Evolutionary conservation across 805 yeast genomes (phyloP).

Genomic region (Candida methanosorbosa): DNA sequence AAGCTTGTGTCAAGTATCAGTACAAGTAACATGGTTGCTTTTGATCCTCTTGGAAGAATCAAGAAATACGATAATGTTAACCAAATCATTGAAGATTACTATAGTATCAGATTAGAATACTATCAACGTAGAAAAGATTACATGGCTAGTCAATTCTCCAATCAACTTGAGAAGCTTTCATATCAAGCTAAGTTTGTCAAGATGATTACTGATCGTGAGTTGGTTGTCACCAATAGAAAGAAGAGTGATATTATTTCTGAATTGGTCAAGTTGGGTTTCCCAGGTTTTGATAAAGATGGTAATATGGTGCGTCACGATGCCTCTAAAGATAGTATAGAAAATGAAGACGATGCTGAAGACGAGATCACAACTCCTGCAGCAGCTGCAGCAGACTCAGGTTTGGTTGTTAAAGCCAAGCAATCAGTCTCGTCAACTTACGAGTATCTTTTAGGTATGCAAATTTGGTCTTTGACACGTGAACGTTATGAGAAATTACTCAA

Average conservation of each 20-base stretch:
- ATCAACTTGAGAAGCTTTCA: conserved; percentile 64
- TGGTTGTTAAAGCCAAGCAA: conserved; percentile 30
- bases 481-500: conserved; percentile 71
- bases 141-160: conserved; percentile 57
- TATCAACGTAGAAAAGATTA: conserved; percentile 88
- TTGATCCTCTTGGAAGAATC: conserved; percentile 83
- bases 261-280: conserved; percentile 59
- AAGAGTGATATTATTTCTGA: conserved; percentile 55
- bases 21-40: conserved; percentile 88
- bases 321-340: conserved; percentile 19
- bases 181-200: conserved; percentile 89
- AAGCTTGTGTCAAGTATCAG: conserved; percentile 62
- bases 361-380: conserved; percentile 26
- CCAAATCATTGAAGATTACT: conserved; percentile 79
- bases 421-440: conserved; percentile 65
- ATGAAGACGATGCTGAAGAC: conserved; percentile 35
- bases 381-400: conserved; percentile 35
- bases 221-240: conserved; percentile 69
- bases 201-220: conserved; percentile 70
- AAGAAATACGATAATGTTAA: conserved; percentile 68
- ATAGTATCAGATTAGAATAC: conserved; percentile 75
- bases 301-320: conserved; percentile 44
- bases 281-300: conserved; percentile 65
- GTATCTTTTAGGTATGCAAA: conserved; percentile 83
- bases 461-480: conserved; percentile 90